Evolutionary conservation across 352 stramenopile species (phyloP), one percentile per base, ranked within the genome.

Genomic region (Halophytophthora polymorphica): DNA sequence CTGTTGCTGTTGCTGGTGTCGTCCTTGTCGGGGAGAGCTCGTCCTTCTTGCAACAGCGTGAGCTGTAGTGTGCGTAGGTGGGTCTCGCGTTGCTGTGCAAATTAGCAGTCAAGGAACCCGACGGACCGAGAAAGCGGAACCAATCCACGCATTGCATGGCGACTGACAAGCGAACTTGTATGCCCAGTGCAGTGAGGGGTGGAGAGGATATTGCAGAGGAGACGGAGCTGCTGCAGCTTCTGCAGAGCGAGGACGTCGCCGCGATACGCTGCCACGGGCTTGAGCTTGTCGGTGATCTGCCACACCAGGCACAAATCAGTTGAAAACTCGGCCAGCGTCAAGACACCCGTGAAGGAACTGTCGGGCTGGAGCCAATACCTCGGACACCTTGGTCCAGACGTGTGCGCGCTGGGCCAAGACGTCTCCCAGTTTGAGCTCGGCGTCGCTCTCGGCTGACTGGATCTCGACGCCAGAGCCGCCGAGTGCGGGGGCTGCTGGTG

Each of bases 131-230:
- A 2, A 40, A 23, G 45, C 18, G 44, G 22, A 53, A 28, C n/a
- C 6, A 34, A 25, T 31, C 23, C 22, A 21, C 25, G 23, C 19
- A 56, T 2, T 29, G 17, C 18, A 29, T 18, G 1, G n/a, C 15
- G 23, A 23, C n/a, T n/a, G 17, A 21, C 25, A 18, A 37, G 12
- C 22, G 13, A n/a, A 14, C 19, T 33, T 22, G 6, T 15, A 36
- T 35, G n/a, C 1, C 1, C 6, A 42, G 3, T 10, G 15, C 41
- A 45, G 35, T 19, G 35, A 39, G 29, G 31, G 28, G 21, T 23
- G 45, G n/a, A 61, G 64, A 77, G 69, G 77, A 88, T 86, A 86
- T 86, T 76, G 71, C 73, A 86, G 44, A 86, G 66, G 13, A 69
- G 55, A 36, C 85, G 77, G 12, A 88, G 66, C 17, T 77, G 61